Conservation (phyloP, 2,329 filamentous ascomycete species). For the Aspergillus chevalieri region DNA sequence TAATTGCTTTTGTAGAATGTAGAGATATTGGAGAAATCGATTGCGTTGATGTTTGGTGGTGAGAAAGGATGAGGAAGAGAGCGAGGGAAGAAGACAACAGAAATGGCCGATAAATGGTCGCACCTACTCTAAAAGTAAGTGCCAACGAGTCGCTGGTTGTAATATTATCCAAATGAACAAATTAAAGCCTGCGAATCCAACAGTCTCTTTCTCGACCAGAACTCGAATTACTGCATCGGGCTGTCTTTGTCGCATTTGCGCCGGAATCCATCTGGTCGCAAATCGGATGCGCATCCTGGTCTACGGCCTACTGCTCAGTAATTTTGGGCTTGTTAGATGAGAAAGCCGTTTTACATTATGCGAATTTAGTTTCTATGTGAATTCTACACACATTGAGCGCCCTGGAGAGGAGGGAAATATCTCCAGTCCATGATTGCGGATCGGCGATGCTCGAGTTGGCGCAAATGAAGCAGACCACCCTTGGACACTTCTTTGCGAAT, state of each 20-base stretch:
- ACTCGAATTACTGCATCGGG: not conserved
- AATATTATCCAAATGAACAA: not conserved
- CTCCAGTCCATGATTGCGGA: no score
- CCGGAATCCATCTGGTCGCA: not conserved
- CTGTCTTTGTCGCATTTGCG: constrained; percentile 5
- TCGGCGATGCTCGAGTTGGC: not conserved
- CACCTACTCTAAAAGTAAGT: no score
- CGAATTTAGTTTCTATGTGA: no score
- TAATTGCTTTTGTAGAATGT: not conserved
- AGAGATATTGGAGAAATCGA: constrained; percentile 2
- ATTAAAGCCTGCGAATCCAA: not conserved
- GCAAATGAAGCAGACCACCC: constrained; percentile 15
- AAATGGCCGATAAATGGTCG: constrained; percentile 12
- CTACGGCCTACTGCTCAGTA: not conserved
- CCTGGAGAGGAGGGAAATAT: no score
- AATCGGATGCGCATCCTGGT: constrained; percentile 3
- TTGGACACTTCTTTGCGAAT: no score
- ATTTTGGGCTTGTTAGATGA: no score
- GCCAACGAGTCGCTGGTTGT: no score
- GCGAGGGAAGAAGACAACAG: constrained; percentile 6
- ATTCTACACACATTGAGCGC: no score
- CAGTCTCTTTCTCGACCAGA: not conserved
- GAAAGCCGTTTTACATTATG: no score
- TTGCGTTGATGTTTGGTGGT: constrained; percentile 2
- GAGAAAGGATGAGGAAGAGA: constrained; percentile 11